phyloP scores from a whole-genome alignment of 2,329 filamentous ascomycete genomes.

The Mollisiaceae sp. region DNA sequence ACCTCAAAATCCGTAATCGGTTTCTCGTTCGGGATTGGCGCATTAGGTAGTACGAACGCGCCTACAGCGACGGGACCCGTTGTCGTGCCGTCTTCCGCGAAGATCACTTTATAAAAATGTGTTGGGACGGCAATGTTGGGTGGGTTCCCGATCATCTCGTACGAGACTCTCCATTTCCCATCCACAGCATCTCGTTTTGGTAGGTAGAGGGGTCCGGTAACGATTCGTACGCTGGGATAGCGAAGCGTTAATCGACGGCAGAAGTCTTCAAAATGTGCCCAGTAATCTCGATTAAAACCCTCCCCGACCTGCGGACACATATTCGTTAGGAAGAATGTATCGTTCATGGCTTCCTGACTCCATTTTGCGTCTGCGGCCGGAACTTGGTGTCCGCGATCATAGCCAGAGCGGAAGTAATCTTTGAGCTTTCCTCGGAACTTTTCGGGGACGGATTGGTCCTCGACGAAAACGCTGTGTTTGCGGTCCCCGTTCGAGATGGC shows the following conservation, averaged over 20 bases:
- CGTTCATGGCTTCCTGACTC: conserved; percentile 92
- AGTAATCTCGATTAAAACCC: conserved; percentile 99
- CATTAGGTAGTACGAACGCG: conserved; percentile 95
- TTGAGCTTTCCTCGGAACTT: conserved; percentile 89
- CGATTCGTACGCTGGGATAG: conserved; percentile 88
- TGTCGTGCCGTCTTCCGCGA: conserved; percentile 79
- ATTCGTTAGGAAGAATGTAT: conserved; percentile 90
- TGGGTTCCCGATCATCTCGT: conserved; percentile 94
- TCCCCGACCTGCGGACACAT: conserved; percentile 99
- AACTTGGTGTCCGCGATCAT: conserved; percentile 95
- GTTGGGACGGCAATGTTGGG: conserved; percentile 96
- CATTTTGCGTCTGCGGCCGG: conserved; percentile 96
- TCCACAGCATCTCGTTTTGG: conserved; percentile 81
- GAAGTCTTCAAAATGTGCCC: conserved; percentile 98
- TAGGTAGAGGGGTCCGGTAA: conserved; percentile 93
- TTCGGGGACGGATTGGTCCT: conserved; percentile 79
- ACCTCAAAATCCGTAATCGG: conserved; percentile 93
- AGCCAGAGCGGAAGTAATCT: conserved; percentile 94
- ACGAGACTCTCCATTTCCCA: conserved; percentile 93
- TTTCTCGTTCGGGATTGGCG: conserved; percentile 84
- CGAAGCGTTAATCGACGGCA: conserved; percentile 79
- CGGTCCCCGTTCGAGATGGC: conserved; percentile 77
- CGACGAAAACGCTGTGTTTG: conserved; percentile 80
- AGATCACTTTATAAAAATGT: conserved; percentile 99
- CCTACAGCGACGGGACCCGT: conserved; percentile 83